Conservation (phyloP, 129 eudicot genomes). For the Glebionis coronaria region DNA sequence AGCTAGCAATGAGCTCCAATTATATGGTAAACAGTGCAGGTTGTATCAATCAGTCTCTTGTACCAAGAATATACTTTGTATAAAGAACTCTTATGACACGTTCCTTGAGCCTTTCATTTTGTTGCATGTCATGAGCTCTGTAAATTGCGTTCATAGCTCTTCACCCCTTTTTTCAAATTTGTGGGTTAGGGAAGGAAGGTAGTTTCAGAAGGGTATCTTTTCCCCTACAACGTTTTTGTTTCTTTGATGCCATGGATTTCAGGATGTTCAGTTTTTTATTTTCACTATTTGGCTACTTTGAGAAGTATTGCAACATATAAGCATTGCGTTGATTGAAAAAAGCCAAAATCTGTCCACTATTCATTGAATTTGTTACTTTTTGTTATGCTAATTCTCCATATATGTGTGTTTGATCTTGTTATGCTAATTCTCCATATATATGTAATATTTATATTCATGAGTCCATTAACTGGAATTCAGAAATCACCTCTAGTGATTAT, state of each 20-base stretch:
- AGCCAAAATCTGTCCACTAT: background rate
- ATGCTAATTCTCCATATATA: background rate
- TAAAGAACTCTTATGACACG: constrained; percentile 3
- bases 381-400: background rate
- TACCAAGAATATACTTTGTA: background rate
- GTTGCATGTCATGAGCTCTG: constrained; percentile 7
- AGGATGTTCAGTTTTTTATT: too few relatives aligned
- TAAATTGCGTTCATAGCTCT: too few relatives aligned
- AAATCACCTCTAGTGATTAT: too few relatives aligned
- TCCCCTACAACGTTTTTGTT: too few relatives aligned
- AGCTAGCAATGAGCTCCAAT: constrained; percentile 23
- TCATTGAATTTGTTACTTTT: background rate
- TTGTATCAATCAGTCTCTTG: constrained; percentile 6
- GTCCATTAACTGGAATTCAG: too few relatives aligned
- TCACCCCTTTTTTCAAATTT: too few relatives aligned
- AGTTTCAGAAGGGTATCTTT: too few relatives aligned
- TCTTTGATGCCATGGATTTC: too few relatives aligned
- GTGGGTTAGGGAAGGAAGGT: too few relatives aligned
- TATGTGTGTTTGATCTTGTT: background rate
- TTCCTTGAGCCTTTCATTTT: constrained; percentile 18
- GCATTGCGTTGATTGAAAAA: background rate
- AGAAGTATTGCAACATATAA: background rate
- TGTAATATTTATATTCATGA: too few relatives aligned
- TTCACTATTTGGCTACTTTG: background rate
- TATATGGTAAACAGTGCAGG: constrained; percentile 20